phyloP scores from a whole-genome alignment of 306 rosid species.

The Acacia confusa region DNA sequence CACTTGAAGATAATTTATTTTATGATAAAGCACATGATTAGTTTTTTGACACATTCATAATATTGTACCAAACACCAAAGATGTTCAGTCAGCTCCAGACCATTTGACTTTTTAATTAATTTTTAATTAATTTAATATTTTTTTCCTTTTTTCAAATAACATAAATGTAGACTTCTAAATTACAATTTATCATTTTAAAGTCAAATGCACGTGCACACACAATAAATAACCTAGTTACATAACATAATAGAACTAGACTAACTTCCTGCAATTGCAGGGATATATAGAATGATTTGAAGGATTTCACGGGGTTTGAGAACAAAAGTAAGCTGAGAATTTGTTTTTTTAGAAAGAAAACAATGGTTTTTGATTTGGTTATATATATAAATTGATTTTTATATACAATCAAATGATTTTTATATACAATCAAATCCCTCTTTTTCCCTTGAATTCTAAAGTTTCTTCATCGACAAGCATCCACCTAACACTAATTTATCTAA shows the following conservation, averaged over 20 bases:
- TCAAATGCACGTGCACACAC: neutral
- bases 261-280: neutral
- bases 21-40: neutral
- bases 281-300: neutral
- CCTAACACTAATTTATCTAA: neutral
- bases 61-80: neutral
- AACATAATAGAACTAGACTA: neutral
- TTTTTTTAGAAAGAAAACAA: neutral
- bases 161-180: neutral
- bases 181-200: neutral
- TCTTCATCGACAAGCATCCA: neutral
- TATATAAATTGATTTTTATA: neutral
- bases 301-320: neutral
- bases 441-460: neutral
- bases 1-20: neutral
- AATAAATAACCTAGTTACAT: neutral
- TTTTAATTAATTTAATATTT: neutral
- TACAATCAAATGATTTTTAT: too few species aligned
- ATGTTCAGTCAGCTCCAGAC: neutral
- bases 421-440: neutral
- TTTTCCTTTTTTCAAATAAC: neutral
- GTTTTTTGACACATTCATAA: neutral
- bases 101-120: neutral
- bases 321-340: too few species aligned
- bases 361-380: neutral